These are phyloP conservation scores for Psilocybe azurescens DNA, from an alignment of 768 basidiomycete species.

Conservation along the genomic window DNA sequence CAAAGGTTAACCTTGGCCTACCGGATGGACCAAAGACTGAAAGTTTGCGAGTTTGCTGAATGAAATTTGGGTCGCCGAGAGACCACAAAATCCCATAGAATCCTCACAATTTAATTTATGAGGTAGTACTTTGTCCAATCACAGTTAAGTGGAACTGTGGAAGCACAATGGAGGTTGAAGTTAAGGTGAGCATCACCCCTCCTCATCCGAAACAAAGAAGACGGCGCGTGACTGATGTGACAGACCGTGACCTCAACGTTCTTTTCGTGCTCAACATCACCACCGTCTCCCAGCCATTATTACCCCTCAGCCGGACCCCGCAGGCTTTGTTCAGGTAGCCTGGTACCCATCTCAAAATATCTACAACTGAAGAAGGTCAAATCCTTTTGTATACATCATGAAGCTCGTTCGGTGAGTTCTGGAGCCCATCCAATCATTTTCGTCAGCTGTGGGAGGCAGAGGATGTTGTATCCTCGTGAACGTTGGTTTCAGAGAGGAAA, in stretches of 20 bases:
- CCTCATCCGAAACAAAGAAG: neutral
- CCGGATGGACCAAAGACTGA: no score
- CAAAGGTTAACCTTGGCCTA: no score
- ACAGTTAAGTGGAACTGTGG: no score
- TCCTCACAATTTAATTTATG: no score
- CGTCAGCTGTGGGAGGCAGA: neutral
- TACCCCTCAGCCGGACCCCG: neutral
- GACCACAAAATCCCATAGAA: no score
- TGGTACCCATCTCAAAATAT: neutral
- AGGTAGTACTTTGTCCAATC: no score
- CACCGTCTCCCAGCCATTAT: neutral
- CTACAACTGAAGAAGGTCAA: neutral
- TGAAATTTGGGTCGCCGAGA: no score
- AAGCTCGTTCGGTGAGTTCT: slow-evolving; percentile 79
- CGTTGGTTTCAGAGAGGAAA: neutral
- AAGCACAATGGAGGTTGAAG: no score
- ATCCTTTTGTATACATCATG: slow-evolving; percentile 43
- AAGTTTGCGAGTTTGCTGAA: no score
- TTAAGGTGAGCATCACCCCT: no score
- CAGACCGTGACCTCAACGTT: neutral
- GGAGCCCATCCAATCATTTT: slow-evolving; percentile 13
- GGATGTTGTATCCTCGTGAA: neutral
- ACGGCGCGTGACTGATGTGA: neutral
- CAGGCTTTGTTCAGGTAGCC: neutral
- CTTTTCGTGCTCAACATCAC: neutral